Conservation (phyloP, 257 asterid genomes). For the Penstemon eatonii region DNA sequence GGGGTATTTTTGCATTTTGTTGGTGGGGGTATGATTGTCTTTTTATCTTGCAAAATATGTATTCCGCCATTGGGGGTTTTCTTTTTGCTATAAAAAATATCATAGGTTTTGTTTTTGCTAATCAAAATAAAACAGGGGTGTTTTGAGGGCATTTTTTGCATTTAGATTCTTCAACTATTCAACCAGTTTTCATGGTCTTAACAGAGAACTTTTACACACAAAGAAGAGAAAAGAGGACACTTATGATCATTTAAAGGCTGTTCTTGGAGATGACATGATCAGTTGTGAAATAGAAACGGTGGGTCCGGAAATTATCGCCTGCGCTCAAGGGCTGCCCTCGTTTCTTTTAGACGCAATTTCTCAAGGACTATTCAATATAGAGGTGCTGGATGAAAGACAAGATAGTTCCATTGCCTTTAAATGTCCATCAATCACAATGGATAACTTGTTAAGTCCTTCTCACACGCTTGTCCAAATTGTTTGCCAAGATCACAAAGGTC, state of each 20-base stretch:
- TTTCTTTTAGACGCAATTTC: constrained; percentile 51
- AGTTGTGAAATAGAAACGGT: constrained; percentile 66
- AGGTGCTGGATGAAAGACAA: constrained; percentile 27
- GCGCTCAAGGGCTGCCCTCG: constrained; percentile 38
- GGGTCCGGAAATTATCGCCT: constrained; percentile 54
- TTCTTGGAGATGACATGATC: constrained; percentile 59
- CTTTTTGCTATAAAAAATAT: neutral
- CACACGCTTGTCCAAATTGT: constrained; percentile 63
- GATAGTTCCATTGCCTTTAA: constrained; percentile 33
- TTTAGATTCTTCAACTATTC: neutral
- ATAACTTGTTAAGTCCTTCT: constrained; percentile 65
- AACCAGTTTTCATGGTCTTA: constrained; percentile 2
- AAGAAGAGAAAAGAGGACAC: constrained; percentile 55
- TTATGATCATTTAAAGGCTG: constrained; percentile 34
- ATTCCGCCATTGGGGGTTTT: neutral
- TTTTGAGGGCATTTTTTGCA: neutral
- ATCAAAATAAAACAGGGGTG: neutral
- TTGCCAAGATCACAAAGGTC: constrained; percentile 75
- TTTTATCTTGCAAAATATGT: neutral
- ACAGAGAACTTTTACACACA: constrained; percentile 65
- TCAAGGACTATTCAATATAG: constrained; percentile 48
- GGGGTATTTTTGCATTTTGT: neutral
- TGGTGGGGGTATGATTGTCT: no score
- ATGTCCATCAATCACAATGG: constrained; percentile 46
- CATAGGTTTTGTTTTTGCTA: no score